phyloP scores from a whole-genome alignment of 1,284 basidiomycete genomes.

The Trametes polyzona region DNA sequence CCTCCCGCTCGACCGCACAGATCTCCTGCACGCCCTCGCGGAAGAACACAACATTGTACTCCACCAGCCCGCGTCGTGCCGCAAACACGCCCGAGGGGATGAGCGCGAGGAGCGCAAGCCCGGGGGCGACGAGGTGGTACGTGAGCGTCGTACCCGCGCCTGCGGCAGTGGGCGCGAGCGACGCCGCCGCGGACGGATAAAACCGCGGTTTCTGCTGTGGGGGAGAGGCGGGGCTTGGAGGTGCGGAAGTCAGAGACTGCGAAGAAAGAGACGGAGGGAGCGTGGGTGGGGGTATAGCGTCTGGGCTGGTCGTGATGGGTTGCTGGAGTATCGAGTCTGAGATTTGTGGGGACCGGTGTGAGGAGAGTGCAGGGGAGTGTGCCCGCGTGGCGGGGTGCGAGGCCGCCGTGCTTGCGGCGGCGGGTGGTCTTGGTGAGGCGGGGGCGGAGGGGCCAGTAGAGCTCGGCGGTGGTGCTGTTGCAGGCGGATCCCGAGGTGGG shows the following conservation, averaged over 20 bases:
- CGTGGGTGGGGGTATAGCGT: slow-evolving; percentile 11
- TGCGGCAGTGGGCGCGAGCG: slow-evolving; percentile 62
- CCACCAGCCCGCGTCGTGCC: slow-evolving; percentile 79
- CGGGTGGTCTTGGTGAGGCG: slow-evolving; percentile 17
- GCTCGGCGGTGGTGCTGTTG: background rate
- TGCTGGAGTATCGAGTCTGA: slow-evolving; percentile 4
- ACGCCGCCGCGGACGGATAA: slow-evolving; percentile 60
- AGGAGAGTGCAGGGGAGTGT: slow-evolving; percentile 2
- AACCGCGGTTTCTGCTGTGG: slow-evolving; percentile 37
- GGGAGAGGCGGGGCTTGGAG: slow-evolving; percentile 23
- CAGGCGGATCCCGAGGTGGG: background rate
- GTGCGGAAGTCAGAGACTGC: background rate
- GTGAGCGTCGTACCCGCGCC: slow-evolving; percentile 76
- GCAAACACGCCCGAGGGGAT: slow-evolving; percentile 83
- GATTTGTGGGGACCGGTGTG: background rate
- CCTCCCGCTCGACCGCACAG: slow-evolving; percentile 69
- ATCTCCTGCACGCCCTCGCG: slow-evolving; percentile 80
- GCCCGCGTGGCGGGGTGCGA: slow-evolving; percentile 16
- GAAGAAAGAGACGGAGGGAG: background rate
- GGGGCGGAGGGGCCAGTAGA: slow-evolving; percentile 17
- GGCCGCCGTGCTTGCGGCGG: slow-evolving; percentile 9
- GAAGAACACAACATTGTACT: slow-evolving; percentile 94
- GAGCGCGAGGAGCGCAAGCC: slow-evolving; percentile 81
- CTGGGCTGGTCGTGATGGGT: slow-evolving; percentile 31
- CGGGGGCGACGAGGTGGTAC: slow-evolving; percentile 85